Evolutionary conservation across 305 asterid species (phyloP), one percentile per base, ranked within the genome.

Genomic region (Fraxinus sp.): DNA sequence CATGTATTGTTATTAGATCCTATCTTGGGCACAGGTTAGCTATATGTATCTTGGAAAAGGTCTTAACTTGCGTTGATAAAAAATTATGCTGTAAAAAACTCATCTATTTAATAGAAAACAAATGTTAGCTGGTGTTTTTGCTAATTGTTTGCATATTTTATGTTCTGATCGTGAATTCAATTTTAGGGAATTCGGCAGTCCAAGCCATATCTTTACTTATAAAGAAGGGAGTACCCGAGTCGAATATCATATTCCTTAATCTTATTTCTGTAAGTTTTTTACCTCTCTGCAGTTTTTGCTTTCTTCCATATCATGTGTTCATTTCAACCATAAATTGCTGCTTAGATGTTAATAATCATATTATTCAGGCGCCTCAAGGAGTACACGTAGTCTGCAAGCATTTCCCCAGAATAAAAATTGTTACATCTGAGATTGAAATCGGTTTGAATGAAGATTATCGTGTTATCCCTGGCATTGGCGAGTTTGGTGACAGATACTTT

Each of bases 391-490:
- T 96, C 32, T 94, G 98, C 90, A 94, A 89, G 85, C 91, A 84
- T 46, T 96, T 96, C 87, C 98, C 98, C 20, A 88, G 95, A 80
- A 77, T 96, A 43, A 94, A 96, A 91, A 96, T 96, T 3, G 98
- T 94, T 92, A 96, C 99, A n/a, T 96, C 98, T 75, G 99, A 96
- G 94, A 96, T 96, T 49, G 98, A 96, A 89, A 86, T 81, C 0
- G 98, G 98, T 32, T 76, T 96, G 84, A 96, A 94, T 57, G 90
- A 89, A 32, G 98, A 96, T 81, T 93, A 84, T 79, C 98, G 98
- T 0, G 98, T 96, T 28, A 89, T 94, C 84, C 99, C 98, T 20
- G 99, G 98, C 32, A 96, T 96, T 97, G 98, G 99, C 35, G 99
- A 96, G 86, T 96, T 96, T 57, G 99, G 99, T 13, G 99, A 96